phyloP scores from a whole-genome alignment of 345 rosid genomes.

The Eucalyptus victrix region DNA sequence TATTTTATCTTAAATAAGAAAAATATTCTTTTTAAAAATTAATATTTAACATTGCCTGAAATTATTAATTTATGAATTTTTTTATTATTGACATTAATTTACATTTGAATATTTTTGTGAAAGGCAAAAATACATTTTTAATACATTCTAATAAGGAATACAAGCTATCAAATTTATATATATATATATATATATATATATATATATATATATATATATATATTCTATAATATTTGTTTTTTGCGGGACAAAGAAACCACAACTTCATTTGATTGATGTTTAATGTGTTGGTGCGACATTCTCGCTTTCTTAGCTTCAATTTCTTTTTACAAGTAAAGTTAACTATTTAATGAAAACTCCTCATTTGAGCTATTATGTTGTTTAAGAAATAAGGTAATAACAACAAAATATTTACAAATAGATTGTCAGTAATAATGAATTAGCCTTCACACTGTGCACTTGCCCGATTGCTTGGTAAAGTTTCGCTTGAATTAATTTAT shows the following conservation, averaged over 20 bases:
- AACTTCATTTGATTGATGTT: not conserved
- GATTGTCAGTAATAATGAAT: not conserved
- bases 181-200: too few species aligned
- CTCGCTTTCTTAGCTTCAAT: not conserved
- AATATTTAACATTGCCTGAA: too few species aligned
- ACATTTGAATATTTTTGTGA: fast-evolving
- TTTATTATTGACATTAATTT: not conserved
- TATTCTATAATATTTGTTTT: not conserved
- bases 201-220: too few species aligned
- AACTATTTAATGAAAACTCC: not conserved
- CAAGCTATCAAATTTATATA: not conserved
- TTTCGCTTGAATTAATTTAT: not conserved
- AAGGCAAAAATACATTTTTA: not conserved
- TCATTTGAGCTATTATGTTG: not conserved
- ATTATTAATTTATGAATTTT: not conserved
- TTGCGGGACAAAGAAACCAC: not conserved
- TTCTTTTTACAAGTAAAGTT: not conserved
- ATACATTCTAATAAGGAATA: not conserved
- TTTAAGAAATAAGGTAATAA: too few species aligned
- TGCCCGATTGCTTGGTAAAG: not conserved
- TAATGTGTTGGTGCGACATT: not conserved
- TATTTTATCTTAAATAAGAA: too few species aligned
- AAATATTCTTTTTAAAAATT: too few species aligned
- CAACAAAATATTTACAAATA: not conserved
- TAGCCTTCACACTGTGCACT: not conserved